Base-by-base conservation (phyloP, 2,329 filamentous ascomycete species). In the Ophiostoma sp. region DNA sequence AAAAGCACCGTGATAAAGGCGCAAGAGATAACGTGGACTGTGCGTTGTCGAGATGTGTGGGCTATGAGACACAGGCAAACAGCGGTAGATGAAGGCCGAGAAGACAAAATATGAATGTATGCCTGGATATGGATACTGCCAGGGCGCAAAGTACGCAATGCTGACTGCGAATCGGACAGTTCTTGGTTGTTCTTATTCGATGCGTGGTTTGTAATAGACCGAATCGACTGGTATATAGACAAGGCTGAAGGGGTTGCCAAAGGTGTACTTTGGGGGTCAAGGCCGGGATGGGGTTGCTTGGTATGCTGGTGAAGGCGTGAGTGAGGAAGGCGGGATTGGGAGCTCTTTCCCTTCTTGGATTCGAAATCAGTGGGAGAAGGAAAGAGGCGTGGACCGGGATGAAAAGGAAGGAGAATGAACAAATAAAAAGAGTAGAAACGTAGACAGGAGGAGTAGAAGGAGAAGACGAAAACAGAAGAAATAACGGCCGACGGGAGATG, bases 401-500 rank as follows among this genome's bases (percentile, higher is more conserved):
- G 52, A 27, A 54, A 48, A 57, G 52, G n/a, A 57, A 11, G 52
- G 52, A 31, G 23, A 57, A 57, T 27, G 52, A 27, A 27, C 52
- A 62, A 62, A 62, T 31, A 62, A 33, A 2, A 33, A 33, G 4
- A 27, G 5, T 17, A 27, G 27, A 62, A 33, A 23, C 27, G 20
- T 54, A 20, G 15, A 20, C 4, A 33, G 8, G 57, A 33, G 27
- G 57, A 60, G 54, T 60, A 60, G 27, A 27, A 54, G 52, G 11
- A 57, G 10, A 33, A 33, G 17, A 17, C 41, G 41, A 33, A n/a
- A 67, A 44, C 35, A 65, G 31, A 27, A 13, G 39, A 17, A 17
- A 48, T 33, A 62, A 67, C 67, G 62, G 64, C 17, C 54, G 70
- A 57, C 41, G n/a, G 41, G 31, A 62, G 62, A 27, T 67, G 68